These are phyloP conservation scores for Aspergillus sp. DNA, from an alignment of 2,329 filamentous ascomycete genomes.

Conservation along the genomic window DNA sequence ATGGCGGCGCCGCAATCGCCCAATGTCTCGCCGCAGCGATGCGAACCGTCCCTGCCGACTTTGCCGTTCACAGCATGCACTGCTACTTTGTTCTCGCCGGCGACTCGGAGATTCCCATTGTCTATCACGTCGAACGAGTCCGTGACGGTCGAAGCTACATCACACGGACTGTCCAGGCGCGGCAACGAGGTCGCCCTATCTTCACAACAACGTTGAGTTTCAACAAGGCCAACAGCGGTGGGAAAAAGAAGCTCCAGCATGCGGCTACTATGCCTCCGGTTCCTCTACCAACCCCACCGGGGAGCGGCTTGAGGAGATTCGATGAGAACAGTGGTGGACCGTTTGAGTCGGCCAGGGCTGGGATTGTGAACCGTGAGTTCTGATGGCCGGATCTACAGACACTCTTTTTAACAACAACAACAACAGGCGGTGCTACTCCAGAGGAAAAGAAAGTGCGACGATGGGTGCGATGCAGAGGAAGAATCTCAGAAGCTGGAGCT, in stretches of 20 bases:
- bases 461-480: conserved; percentile 57
- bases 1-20: conserved; percentile 89
- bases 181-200: conserved; percentile 85
- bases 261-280: conserved; percentile 63
- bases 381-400: not conserved
- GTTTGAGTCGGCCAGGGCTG: conserved; percentile 62
- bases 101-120: conserved; percentile 78
- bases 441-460: conserved; percentile 71
- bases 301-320: conserved; percentile 31
- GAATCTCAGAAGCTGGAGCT: conserved; percentile 73
- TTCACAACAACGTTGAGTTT: conserved; percentile 97
- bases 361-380: conserved; percentile 58
- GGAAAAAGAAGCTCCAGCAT: conserved; percentile 66
- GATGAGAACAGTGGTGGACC: conserved; percentile 50
- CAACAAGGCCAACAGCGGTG: conserved; percentile 62
- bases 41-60: conserved; percentile 77
- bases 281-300: conserved; percentile 45
- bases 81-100: conserved; percentile 98
- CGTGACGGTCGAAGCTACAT: conserved; percentile 88
- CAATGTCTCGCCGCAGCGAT: conserved; percentile 89
- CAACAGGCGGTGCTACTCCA: conserved; percentile 47
- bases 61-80: conserved; percentile 93
- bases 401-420: conserved; percentile 14
- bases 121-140: conserved; percentile 94
- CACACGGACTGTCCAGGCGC: conserved; percentile 93